Evolutionary conservation across 2,329 filamentous ascomycete species (phyloP).

Genomic region (Ascochyta pisi): DNA sequence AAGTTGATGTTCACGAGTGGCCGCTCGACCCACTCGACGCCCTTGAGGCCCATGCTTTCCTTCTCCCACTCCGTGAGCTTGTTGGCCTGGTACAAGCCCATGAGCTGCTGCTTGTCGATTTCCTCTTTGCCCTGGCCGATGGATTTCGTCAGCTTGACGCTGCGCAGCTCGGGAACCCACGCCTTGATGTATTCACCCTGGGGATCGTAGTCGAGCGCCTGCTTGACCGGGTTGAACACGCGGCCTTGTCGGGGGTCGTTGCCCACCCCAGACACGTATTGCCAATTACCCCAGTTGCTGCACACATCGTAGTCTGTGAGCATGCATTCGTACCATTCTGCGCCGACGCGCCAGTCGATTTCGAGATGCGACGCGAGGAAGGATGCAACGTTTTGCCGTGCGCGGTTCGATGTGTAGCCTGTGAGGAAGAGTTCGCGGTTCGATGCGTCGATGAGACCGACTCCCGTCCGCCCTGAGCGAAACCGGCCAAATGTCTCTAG

Average conservation of each 20-base stretch:
- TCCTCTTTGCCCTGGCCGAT: slow-evolving; percentile 34
- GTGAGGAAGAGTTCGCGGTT: slow-evolving; percentile 77
- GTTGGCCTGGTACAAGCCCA: slow-evolving; percentile 74
- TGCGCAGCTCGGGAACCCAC: slow-evolving; percentile 73
- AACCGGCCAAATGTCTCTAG: slow-evolving; percentile 61
- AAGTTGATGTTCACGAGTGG: slow-evolving; percentile 55
- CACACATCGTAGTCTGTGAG: slow-evolving; percentile 78
- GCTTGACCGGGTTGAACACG: slow-evolving; percentile 84
- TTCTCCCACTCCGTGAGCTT: slow-evolving; percentile 67
- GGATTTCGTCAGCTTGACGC: slow-evolving; percentile 50
- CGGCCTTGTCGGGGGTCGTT: slow-evolving; percentile 77
- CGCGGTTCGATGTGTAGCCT: slow-evolving; percentile 79
- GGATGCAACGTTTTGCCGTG: slow-evolving; percentile 77
- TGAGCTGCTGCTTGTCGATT: slow-evolving; percentile 50
- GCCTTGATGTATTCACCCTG: slow-evolving; percentile 72
- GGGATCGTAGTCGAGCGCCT: slow-evolving; percentile 78
- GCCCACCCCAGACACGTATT: slow-evolving; percentile 80
- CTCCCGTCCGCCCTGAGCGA: slow-evolving; percentile 72
- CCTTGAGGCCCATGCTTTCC: slow-evolving; percentile 61
- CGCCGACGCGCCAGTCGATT: slow-evolving; percentile 81
- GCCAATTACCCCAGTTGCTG: slow-evolving; percentile 84
- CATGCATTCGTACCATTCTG: slow-evolving; percentile 81
- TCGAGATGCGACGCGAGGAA: slow-evolving; percentile 76
- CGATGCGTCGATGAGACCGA: slow-evolving; percentile 78
- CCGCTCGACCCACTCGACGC: slow-evolving; percentile 69